Evolutionary conservation across 2,329 filamentous ascomycete species (phyloP), one percentile per base, ranked within the genome.

Genomic region (Tothia fuscella): DNA sequence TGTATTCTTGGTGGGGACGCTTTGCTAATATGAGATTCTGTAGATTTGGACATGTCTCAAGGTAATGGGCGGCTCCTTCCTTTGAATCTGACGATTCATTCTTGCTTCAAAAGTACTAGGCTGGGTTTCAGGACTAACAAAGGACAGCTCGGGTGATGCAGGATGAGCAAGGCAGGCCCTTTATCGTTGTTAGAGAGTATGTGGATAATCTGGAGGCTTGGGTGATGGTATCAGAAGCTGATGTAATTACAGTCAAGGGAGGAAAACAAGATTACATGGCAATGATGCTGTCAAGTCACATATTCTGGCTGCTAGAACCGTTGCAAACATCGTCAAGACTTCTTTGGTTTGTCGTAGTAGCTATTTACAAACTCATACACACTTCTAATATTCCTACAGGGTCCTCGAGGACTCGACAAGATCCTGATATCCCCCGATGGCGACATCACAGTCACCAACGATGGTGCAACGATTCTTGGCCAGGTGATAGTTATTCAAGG

Each of bases 371-470:
- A 31, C 38, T n/a, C 14, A 5, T 9, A 34, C 37, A 10, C 24
- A 24, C 6, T 3, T 17, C 7, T 13, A 13, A 5, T 25, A 5
- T 7, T 20, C 14, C 5, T 6, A 13, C 49, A 75, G 72, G 91
- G 91, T 38, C 91, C 91, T 42, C 82, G 91, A 53, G 91, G 91
- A 49, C 79, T 98, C 58, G 91, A 98, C 72, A 98, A 98, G 72
- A 98, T 98, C 59, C 76, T 98, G 54, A 98, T 98, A 56, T 98
- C 91, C 39, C 84, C 91, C 47, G 91, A 98, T 61, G 91, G 91
- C 62, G 91, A 98, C 65, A 98, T 98, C 62, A 98, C 91, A 48
- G 87, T 98, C 48, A 98, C 91, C 52, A 98, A 98, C 69, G 91
- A 98, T 67, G 91, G 91, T 56, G 93, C 93, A 42, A 98, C 91